Percentiles rank a stretch among this genome's conserved stretches.
Conservation (phyloP, 352 stramenopile genomes). For the Phytophthora ohioensis region DNA sequence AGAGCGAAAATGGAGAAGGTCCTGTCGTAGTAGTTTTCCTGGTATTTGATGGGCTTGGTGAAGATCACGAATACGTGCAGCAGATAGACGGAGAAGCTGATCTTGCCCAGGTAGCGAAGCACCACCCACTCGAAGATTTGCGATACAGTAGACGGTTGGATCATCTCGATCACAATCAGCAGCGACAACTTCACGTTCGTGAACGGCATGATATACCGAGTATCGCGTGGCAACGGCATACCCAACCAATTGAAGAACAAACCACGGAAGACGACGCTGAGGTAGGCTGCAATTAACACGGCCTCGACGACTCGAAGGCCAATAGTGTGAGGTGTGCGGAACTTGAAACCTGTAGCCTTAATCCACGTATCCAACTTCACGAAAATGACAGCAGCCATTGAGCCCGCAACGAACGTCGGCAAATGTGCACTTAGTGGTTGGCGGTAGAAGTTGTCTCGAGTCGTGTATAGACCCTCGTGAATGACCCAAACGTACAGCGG, state of each 20-base stretch:
- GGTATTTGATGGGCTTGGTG: constrained; percentile 9
- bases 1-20: constrained; percentile 30
- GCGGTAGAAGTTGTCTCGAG: constrained; percentile 26
- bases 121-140: constrained; percentile 45
- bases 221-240: constrained; percentile 21
- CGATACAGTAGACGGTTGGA: constrained; percentile 32
- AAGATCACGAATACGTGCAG: constrained; percentile 46
- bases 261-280: constrained; percentile 1
- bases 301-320: constrained; percentile 17
- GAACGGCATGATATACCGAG: constrained; percentile 11
- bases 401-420: constrained; percentile 27
- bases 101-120: constrained; percentile 36
- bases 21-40: constrained; percentile 30
- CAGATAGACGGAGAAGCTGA: constrained; percentile 37
- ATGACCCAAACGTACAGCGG: constrained; percentile 33
- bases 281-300: constrained; percentile 21
- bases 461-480: constrained; percentile 19
- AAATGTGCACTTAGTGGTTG: constrained; percentile 24
- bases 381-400: constrained; percentile 4
- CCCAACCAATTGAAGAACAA: constrained; percentile 42
- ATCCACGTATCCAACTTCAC: constrained; percentile 18
- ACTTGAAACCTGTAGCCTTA: constrained; percentile 18
- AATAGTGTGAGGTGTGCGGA: constrained; percentile 7
- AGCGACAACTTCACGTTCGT: constrained; percentile 18
- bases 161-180: constrained; percentile 47